Base-by-base conservation (phyloP, 2,329 filamentous ascomycete species). In the Fusarium tjaetaba region DNA sequence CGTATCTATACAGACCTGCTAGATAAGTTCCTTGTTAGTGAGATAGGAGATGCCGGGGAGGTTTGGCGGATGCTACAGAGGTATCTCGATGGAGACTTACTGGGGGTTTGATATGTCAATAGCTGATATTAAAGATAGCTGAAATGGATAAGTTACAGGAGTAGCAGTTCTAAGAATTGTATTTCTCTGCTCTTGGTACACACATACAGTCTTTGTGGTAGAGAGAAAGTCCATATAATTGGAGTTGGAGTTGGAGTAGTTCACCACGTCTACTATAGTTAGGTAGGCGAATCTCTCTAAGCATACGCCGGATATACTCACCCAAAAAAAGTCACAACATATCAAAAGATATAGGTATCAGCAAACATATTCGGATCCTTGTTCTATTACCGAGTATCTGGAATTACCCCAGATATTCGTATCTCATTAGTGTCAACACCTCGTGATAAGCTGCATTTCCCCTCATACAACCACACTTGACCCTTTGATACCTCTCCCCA, bases 1-100 rank as follows among this genome's bases (percentile, higher is more conserved):
- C 16, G n/a, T 26, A 69, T 68, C 65, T 66, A 65, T 57, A 11
- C 32, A 13, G 36, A n/a, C 45, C 57, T 45, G 49, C 57, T 60
- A 57, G 66, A 69, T 68, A 69, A 69, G 46, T 42, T 63, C 60
- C 48, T 38, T 34, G 30, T 43, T 60, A 45, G 42, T 63, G 20
- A 39, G 55, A 60, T 61, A 46, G 34, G 34, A 48, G 38, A 60
- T 32, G 24, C 61, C 36, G 28, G 55, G 53, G n/a, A 18, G 41
- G 22, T 26, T 48, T 32, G 26, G 36, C 55, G 61, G 61, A 46
- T 61, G 42, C 24, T 61, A 56, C 38, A 11, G 22, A 24, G 46
- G 36, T 61, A 63, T 45, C 59, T 59, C 34, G 16, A 45, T 30
- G 38, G 39, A 41, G 36, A 11, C 18, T 46, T 34, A 43, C 46